phyloP scores from a whole-genome alignment of 2,329 filamentous ascomycete species.

The Teratosphaeria nubilosa region DNA sequence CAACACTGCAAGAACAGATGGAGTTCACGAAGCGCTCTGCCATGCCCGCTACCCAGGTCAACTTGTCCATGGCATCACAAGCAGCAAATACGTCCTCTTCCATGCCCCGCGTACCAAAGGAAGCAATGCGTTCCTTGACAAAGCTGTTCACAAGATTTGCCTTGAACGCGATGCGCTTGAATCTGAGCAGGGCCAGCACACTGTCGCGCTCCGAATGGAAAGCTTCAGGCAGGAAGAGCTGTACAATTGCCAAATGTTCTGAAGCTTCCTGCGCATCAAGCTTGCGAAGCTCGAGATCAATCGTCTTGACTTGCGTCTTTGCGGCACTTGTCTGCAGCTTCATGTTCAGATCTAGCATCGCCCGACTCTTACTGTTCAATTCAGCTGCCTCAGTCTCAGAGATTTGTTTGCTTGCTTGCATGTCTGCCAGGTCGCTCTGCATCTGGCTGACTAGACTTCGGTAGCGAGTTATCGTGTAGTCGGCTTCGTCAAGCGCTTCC shows the following conservation, averaged over 20 bases:
- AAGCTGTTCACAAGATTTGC: constrained; percentile 67
- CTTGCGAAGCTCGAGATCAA: constrained; percentile 77
- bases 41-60: constrained; percentile 73
- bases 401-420: constrained; percentile 82
- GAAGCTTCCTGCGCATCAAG: constrained; percentile 81
- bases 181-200: constrained; percentile 76
- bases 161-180: constrained; percentile 84
- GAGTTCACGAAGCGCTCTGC: constrained; percentile 75
- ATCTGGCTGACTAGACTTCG: constrained; percentile 77
- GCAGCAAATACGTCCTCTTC: constrained; percentile 72
- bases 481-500: constrained; percentile 70
- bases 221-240: constrained; percentile 76
- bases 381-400: constrained; percentile 90
- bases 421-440: constrained; percentile 80
- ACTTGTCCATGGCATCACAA: constrained; percentile 73
- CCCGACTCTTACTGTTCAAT: constrained; percentile 74
- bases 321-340: constrained; percentile 83
- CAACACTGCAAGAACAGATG: constrained; percentile 66
- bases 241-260: constrained; percentile 80
- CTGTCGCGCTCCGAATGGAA: constrained; percentile 75
- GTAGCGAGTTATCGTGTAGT: constrained; percentile 83
- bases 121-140: constrained; percentile 65
- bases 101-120: constrained; percentile 55
- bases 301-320: constrained; percentile 88
- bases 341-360: constrained; percentile 94